phyloP scores from a whole-genome alignment of 208 protist genomes.

The Trichomonas vaginalis region DNA sequence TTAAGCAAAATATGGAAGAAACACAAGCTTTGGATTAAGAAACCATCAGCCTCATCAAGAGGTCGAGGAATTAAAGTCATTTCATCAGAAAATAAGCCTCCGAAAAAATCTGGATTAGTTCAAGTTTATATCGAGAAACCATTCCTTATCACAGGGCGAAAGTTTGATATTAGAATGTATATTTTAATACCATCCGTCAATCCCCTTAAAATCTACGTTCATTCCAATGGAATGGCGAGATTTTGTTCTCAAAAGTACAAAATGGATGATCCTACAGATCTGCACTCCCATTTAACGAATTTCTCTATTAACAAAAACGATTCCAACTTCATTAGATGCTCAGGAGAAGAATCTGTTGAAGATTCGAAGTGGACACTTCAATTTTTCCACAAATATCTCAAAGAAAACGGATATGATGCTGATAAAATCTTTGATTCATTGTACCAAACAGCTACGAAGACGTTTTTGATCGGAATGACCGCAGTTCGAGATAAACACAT shows the following conservation, averaged over 20 bases:
- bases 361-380: constrained; percentile 35
- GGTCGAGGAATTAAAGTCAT: neutral
- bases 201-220: constrained; percentile 35
- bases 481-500: constrained; percentile 25
- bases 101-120: neutral
- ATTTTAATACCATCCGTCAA: constrained; percentile 33
- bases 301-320: constrained; percentile 43
- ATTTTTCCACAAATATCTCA: neutral
- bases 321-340: constrained; percentile 16
- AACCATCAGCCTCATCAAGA: neutral
- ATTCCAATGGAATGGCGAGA: constrained; percentile 23
- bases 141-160: neutral
- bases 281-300: constrained; percentile 38
- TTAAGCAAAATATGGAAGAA: neutral
- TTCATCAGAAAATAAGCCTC: neutral
- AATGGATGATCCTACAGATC: neutral
- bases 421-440: constrained; percentile 5
- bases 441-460: neutral
- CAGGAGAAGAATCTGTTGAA: neutral
- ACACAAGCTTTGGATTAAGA: neutral
- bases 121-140: constrained; percentile 13
- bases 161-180: constrained; percentile 27
- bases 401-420: neutral
- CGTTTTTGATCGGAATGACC: constrained; percentile 15
- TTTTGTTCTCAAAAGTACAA: constrained; percentile 6